phyloP scores from a whole-genome alignment of 2,329 filamentous ascomycete genomes.

The Gnomoniopsis smithogilvyi region DNA sequence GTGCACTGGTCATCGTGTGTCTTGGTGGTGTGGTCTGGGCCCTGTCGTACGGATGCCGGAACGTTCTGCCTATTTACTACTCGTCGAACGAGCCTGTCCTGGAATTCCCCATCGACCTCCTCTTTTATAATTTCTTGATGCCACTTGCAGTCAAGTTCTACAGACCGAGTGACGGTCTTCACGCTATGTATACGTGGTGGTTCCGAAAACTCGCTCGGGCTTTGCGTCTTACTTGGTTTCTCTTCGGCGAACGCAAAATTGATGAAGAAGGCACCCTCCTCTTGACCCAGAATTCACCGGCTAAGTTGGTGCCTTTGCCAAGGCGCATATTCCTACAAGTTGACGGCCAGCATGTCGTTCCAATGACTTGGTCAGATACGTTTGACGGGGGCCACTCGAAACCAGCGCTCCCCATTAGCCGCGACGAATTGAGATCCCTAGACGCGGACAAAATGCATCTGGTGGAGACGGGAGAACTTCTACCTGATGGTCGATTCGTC shows the following conservation, averaged over 20 bases:
- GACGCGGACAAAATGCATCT: conserved; percentile 41
- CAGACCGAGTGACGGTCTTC: conserved; percentile 79
- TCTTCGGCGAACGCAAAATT: conserved; percentile 77
- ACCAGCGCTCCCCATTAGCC: conserved; percentile 33
- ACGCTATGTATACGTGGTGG: conserved; percentile 93
- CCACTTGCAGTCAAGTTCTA: conserved; percentile 81
- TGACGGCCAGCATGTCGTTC: conserved; percentile 39
- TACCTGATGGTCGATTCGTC: conserved; percentile 77
- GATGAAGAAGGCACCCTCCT: conserved; percentile 77
- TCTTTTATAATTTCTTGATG: conserved; percentile 97
- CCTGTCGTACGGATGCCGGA: conserved; percentile 64
- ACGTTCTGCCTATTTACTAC: conserved; percentile 87
- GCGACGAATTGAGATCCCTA: conserved; percentile 33
- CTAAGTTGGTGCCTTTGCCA: conserved; percentile 35
- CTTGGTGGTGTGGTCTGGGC: conserved; percentile 95
- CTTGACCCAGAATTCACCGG: conserved; percentile 34
- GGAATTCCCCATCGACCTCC: conserved; percentile 88
- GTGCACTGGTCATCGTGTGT: conserved; percentile 86
- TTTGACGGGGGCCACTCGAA: conserved; percentile 47
- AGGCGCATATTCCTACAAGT: conserved; percentile 45
- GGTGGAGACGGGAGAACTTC: conserved; percentile 50
- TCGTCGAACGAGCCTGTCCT: conserved; percentile 87
- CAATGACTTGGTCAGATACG: conserved; percentile 56
- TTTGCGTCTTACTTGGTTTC: conserved; percentile 83
- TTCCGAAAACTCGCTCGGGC: conserved; percentile 80